Percentiles rank a stretch among this genome's conserved stretches.
These are phyloP conservation scores for Linnemannia schmuckeri DNA, from an alignment of 192 early-diverging fungal species.

Conservation along the genomic window DNA sequence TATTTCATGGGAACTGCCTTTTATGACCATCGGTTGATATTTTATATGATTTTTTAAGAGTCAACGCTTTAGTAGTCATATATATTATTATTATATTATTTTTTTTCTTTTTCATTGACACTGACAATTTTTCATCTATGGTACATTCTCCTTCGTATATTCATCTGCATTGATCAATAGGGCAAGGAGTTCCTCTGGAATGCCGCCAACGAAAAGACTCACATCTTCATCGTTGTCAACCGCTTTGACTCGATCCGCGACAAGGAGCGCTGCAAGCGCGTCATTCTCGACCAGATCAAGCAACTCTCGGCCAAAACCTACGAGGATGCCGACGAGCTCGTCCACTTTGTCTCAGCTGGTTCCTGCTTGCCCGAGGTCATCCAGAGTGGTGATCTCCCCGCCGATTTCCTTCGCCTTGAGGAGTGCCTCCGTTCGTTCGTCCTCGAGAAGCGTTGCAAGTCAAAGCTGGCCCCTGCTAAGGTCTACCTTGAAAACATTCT, in stretches of 20 bases:
- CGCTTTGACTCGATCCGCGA: constrained; percentile 95
- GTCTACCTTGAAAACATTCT: constrained; percentile 91
- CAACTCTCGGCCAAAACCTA: constrained; percentile 95
- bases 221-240: constrained; percentile 99
- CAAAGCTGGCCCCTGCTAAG: constrained; percentile 95
- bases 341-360: constrained; percentile 95
- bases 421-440: constrained; percentile 90
- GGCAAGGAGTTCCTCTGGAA: constrained; percentile 96
- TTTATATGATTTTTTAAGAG: not conserved
- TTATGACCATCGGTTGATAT: constrained; percentile 2
- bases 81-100: too few species aligned
- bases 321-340: constrained; percentile 89
- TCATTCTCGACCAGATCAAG: constrained; percentile 97
- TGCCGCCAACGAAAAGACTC: constrained; percentile 98
- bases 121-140: not conserved
- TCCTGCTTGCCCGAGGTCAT: constrained; percentile 45
- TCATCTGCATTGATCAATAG: constrained; percentile 57
- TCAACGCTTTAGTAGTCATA: not conserved
- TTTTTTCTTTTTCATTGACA: constrained; percentile 4
- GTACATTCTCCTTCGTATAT: constrained; percentile 14
- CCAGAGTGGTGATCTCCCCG: constrained; percentile 40
- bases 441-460: constrained; percentile 93
- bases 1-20: constrained; percentile 51
- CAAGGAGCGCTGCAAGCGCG: constrained; percentile 93
- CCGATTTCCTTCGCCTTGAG: constrained; percentile 85